Base-by-base conservation (phyloP, 169 alveolate genomes). In the Theileria annulata region DNA sequence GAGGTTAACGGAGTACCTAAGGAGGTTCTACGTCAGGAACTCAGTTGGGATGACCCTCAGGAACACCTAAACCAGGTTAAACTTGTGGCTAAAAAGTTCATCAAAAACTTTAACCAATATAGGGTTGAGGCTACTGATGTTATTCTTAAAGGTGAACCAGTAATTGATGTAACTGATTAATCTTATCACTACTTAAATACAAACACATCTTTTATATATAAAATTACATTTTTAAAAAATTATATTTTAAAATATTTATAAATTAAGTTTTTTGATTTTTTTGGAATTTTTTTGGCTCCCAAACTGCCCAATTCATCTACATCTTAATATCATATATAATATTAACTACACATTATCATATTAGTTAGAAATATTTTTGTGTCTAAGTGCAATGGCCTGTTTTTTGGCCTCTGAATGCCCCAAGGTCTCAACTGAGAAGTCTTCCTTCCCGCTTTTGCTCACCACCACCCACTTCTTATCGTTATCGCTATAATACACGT, bases 41-140 rank as follows among this genome's bases (percentile, higher is more conserved):
- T 91, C 67, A 92, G 96, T 27, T 96, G 98, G 98, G 77, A 76
- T n/a, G 92, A 96, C 51, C 85, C 91, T 69, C 92, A 80, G 51
- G 96, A 85, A 21, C 93, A 88, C 75, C 91, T 82, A 28, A 64
- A 4, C 21, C 91, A 87, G 59, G 83, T 93, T 17, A 64, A 78
- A 60, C 81, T 79, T 37, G 84, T 95, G 19, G 98, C 96, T 30
- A 68, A 66, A 31, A 89, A 86, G 67, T 95, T 94, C 90, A 78
- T 87, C 31, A 86, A 90, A 74, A 95, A 95, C 92, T 94, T 95
- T 79, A 76, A 85, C 77, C 54, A 28, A 59, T 70, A 31, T 23
- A 49, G 77, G 17, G 35, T 37, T 23, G 51, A 23, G 47, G 67
- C 67, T 30, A 51, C 56, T 23, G 42, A 70, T 73, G 28, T 9